Conservation (phyloP, 2,329 filamentous ascomycete species). For the Claviceps pazoutovae region DNA sequence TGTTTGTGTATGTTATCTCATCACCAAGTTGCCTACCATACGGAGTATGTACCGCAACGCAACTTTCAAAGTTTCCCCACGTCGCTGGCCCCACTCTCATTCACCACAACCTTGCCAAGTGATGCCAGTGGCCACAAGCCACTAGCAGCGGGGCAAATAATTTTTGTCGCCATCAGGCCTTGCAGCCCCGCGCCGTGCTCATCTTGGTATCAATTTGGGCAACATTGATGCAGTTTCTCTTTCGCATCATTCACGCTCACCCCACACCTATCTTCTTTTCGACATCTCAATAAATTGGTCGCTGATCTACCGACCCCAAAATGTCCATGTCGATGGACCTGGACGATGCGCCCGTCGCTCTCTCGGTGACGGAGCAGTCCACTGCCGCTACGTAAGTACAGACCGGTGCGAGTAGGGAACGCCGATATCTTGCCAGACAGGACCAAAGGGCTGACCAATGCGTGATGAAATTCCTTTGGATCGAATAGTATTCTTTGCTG, state of each 20-base stretch:
- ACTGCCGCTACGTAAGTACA: constrained; percentile 26
- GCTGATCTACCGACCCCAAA: constrained; percentile 5
- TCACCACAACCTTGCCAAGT: too few species aligned
- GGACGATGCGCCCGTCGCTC: constrained; percentile 27
- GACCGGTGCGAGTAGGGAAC: not conserved
- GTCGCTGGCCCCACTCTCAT: too few species aligned
- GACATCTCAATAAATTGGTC: not conserved
- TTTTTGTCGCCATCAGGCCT: not conserved
- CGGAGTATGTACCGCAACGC: too few species aligned
- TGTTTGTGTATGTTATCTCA: too few species aligned
- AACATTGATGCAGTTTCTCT: not conserved
- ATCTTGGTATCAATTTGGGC: not conserved
- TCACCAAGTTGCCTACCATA: too few species aligned
- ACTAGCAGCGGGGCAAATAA: not conserved
- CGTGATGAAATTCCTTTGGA: not conserved
- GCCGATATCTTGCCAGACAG: not conserved
- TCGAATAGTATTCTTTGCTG: constrained; percentile 65
- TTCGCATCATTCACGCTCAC: not conserved
- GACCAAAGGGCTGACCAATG: not conserved
- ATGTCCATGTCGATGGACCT: constrained; percentile 34
- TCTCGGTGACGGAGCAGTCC: constrained; percentile 19
- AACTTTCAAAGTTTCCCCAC: too few species aligned
- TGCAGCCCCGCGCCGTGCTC: not conserved
- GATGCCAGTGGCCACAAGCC: too few species aligned
- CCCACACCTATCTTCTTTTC: not conserved